Conservation (phyloP, 2,329 filamentous ascomycete genomes). For the Colletotrichum orchidophilum region DNA sequence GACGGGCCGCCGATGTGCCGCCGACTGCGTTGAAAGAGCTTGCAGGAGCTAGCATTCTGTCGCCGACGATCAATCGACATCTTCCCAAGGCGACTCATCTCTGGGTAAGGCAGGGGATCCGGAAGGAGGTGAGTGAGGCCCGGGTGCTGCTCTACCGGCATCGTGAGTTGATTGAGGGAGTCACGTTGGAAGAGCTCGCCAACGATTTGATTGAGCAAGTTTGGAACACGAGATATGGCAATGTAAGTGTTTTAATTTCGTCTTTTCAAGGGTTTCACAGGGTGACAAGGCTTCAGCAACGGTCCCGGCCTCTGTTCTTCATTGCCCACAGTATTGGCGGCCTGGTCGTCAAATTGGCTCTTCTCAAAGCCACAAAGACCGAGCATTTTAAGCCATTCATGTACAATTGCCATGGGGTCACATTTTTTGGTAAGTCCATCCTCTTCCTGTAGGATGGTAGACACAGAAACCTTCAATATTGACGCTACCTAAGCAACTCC, state of each 20-base stretch:
- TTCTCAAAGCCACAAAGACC: conserved; percentile 56
- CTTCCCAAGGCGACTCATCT: conserved; percentile 48
- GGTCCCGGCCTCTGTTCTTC: conserved; percentile 64
- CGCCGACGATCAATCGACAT: conserved; percentile 17
- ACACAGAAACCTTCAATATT: background rate
- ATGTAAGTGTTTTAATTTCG: conserved; percentile 37
- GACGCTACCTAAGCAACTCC: conserved; percentile 59
- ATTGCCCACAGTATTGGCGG: conserved; percentile 70
- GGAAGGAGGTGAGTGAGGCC: conserved; percentile 56
- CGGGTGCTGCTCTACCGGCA: conserved; percentile 63
- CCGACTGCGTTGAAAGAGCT: conserved; percentile 41
- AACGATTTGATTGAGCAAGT: conserved; percentile 58
- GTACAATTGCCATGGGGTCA: conserved; percentile 67
- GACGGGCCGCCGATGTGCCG: conserved; percentile 40
- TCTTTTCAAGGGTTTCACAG: background rate
- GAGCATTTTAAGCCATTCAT: conserved; percentile 54
- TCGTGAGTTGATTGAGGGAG: conserved; percentile 50
- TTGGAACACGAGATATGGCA: conserved; percentile 42
- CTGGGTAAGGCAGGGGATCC: conserved; percentile 64
- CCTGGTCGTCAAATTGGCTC: conserved; percentile 65
- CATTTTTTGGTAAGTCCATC: conserved; percentile 62
- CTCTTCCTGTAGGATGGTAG: background rate
- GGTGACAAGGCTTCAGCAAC: conserved; percentile 30
- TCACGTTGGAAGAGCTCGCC: conserved; percentile 55
- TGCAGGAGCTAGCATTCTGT: conserved; percentile 36